Base-by-base conservation (phyloP, 2,329 filamentous ascomycete genomes). In the Cryphonectria naterciae region DNA sequence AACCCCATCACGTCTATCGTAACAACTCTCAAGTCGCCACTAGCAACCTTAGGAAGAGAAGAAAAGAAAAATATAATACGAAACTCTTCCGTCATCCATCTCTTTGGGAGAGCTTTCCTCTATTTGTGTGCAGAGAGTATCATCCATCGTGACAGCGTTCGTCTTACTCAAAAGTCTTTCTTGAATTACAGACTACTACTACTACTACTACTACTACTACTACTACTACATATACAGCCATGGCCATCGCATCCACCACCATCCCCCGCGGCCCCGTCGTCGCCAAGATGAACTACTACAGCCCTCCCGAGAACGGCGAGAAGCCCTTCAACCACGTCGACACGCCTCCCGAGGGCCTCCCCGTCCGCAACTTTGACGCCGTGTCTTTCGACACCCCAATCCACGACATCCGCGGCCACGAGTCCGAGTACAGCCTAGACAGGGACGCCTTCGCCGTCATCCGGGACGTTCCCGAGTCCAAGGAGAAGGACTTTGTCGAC, bases 301-400 rank as follows among this genome's bases (percentile, higher is more conserved):
- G 78, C 15, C 85, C 87, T 0, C 91, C 92, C 0, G 74, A 83
- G 4, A 89, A 93, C 79, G 86, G 87, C 75, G 81, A 85, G 13
- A 77, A 77, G 0, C 91, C 92, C 35, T 91, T 86, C 83, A 89
- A 91, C 81, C 89, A 89, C 79, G 90, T 94, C 76, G 89, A 93
- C 74, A 79, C 82, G 11, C 88, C 88, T 0, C 88, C 91, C 0
- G 80, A 85, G 1, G 91, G 89, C 70, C 77, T 85, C 37, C 89
- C 89, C 0, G 86, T 89, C 76, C 86, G 86, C 74, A 97, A 97
- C 85, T 92, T 88, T 80, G 80, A 80, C 68, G 81, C 85, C 71
- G 75, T 80, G 56, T 61, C 79, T 11, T 84, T 88, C 32, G 78
- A 84, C 2, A 87, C 93, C 41, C 77, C 78, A 5, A 87, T 98